These are phyloP conservation scores for Pisolithus microcarpus DNA, from an alignment of 768 basidiomycete species.

Conservation along the genomic window DNA sequence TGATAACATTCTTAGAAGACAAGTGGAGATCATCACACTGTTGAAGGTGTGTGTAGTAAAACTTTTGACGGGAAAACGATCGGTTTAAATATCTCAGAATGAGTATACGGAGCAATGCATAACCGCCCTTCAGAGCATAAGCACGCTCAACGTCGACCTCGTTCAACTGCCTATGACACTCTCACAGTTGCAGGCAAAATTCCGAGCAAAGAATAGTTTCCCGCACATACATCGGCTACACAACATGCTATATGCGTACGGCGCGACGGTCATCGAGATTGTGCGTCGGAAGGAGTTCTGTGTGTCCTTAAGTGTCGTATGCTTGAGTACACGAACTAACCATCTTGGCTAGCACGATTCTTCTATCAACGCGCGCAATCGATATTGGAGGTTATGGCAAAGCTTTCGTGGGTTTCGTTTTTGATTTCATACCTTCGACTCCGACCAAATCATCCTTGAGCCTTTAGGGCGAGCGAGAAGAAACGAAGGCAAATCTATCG, in stretches of 20 bases:
- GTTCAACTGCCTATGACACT: constrained; percentile 65
- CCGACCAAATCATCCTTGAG: not conserved
- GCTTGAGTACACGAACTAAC: not conserved
- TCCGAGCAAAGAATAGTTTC: constrained; percentile 76
- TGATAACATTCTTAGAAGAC: constrained; percentile 54
- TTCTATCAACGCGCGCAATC: constrained; percentile 76
- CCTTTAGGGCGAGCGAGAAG: constrained; percentile 59
- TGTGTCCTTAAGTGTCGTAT: constrained; percentile 27
- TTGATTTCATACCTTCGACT: not conserved
- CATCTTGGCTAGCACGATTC: constrained; percentile 48
- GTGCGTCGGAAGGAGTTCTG: constrained; percentile 88
- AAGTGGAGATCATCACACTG: constrained; percentile 50
- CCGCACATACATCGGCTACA: constrained; percentile 87
- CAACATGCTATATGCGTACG: constrained; percentile 87
- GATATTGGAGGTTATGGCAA: constrained; percentile 82
- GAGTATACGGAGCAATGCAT: constrained; percentile 64
- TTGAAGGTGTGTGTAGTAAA: constrained; percentile 38
- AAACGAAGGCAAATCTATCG: constrained; percentile 83
- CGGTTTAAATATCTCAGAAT: constrained; percentile 45
- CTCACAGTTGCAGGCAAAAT: constrained; percentile 57
- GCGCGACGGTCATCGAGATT: constrained; percentile 84
- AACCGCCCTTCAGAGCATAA: constrained; percentile 63
- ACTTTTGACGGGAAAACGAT: constrained; percentile 5
- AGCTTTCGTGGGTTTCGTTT: constrained; percentile 60
- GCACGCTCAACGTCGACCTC: constrained; percentile 73